Percentiles rank a stretch among this genome's conserved stretches.
Evolutionary conservation across 441 rosid genomes (phyloP).

Genomic region (Croton setiger): DNA sequence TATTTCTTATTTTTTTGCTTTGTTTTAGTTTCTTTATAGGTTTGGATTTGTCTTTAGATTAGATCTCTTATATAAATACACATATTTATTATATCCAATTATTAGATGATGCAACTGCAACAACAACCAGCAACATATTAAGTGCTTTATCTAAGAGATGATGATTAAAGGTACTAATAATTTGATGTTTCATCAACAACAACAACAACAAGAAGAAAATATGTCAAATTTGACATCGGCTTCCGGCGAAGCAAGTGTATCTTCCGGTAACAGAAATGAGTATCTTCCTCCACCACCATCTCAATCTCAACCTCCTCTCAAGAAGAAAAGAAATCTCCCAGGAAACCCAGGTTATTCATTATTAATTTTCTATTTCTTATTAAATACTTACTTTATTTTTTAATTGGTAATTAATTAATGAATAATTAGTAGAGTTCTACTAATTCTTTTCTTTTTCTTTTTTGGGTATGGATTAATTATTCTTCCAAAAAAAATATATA

Average conservation of each 20-base stretch:
- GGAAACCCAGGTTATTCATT: conserved; percentile 78
- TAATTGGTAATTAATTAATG: neutral
- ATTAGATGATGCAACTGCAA: conserved; percentile 10
- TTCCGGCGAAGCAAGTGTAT: conserved; percentile 77
- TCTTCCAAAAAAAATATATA: too few species aligned
- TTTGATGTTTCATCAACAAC: conserved; percentile 48
- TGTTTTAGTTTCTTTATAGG: conserved; percentile 22
- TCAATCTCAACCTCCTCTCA: conserved; percentile 44
- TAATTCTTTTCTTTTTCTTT: neutral
- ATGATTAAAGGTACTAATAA: conserved; percentile 39
- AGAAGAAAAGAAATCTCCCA: conserved; percentile 72
- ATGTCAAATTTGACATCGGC: conserved; percentile 93
- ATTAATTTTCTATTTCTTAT: neutral
- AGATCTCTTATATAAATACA: conserved; percentile 5
- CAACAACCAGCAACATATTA: neutral
- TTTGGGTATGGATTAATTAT: neutral
- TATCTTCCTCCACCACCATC: conserved; percentile 40
- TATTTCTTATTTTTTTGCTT: conserved; percentile 26
- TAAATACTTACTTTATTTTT: neutral
- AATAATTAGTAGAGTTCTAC: neutral
- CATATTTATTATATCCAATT: neutral
- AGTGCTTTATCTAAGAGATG: conserved; percentile 15
- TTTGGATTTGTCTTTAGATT: conserved; percentile 12
- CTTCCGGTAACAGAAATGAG: conserved; percentile 61
- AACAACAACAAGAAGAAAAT: conserved; percentile 53